Percentiles rank a stretch among this genome's conserved stretches.
These are phyloP conservation scores for Pichia norvegensis DNA, from an alignment of 1,139 yeast genomes.

Conservation along the genomic window DNA sequence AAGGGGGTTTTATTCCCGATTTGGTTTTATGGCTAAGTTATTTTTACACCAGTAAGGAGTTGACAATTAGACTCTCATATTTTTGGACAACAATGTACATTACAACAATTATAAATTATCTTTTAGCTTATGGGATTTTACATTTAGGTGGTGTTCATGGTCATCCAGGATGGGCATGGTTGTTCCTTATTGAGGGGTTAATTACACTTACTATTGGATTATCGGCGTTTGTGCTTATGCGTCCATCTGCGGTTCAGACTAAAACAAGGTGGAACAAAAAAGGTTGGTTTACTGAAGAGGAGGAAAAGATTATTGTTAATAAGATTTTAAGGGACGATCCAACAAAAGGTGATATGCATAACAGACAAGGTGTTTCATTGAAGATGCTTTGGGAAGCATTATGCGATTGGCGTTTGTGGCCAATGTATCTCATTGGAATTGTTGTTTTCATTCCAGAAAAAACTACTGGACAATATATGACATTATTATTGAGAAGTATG, in stretches of 20 bases:
- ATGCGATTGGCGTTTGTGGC: slow-evolving; percentile 52
- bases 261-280: slow-evolving; percentile 35
- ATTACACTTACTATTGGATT: slow-evolving; percentile 51
- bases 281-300: slow-evolving; percentile 60
- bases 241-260: slow-evolving; percentile 51
- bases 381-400: slow-evolving; percentile 34
- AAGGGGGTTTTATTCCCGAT: slow-evolving; percentile 55
- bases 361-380: slow-evolving; percentile 43
- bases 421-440: slow-evolving; percentile 48
- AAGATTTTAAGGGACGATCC: slow-evolving; percentile 63
- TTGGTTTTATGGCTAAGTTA: slow-evolving; percentile 48
- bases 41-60: slow-evolving; percentile 45
- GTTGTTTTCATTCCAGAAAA: slow-evolving; percentile 37
- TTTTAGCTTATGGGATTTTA: slow-evolving; percentile 42
- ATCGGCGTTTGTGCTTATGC: slow-evolving; percentile 47
- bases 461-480: slow-evolving; percentile 42
- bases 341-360: slow-evolving; percentile 60
- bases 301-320: slow-evolving; percentile 56
- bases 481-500: slow-evolving; percentile 41
- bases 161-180: slow-evolving; percentile 54
- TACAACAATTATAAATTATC: slow-evolving; percentile 35
- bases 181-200: slow-evolving; percentile 57
- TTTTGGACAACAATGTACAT: slow-evolving; percentile 42
- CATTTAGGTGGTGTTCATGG: slow-evolving; percentile 35
- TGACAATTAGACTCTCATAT: slow-evolving; percentile 41